These are phyloP conservation scores for Rhytidhysteron rufulum DNA, from an alignment of 2,329 filamentous ascomycete species.

Conservation along the genomic window DNA sequence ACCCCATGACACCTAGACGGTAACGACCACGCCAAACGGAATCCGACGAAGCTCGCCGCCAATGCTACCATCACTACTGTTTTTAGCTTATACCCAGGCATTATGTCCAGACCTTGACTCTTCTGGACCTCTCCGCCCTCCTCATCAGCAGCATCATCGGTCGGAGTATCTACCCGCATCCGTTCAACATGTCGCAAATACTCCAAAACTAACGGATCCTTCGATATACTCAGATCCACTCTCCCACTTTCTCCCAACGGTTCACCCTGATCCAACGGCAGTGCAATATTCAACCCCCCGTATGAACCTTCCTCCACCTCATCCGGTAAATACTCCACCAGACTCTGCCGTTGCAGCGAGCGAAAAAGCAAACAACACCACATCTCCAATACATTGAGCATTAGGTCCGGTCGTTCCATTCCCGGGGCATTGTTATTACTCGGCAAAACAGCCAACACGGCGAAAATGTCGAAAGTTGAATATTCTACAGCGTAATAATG, in stretches of 20 bases:
- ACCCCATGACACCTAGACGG: too few relatives aligned
- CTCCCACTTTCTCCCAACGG: constrained; percentile 10
- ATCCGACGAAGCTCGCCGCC: neutral
- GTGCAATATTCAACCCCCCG: constrained; percentile 24
- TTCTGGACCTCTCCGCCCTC: neutral
- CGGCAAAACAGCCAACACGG: constrained; percentile 18
- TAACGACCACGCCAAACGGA: too few relatives aligned
- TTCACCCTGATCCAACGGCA: constrained; percentile 26
- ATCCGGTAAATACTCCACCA: constrained; percentile 20
- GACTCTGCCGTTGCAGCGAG: constrained; percentile 13
- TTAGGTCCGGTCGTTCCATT: constrained; percentile 22
- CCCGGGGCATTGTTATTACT: constrained; percentile 3
- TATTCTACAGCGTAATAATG: constrained; percentile 31
- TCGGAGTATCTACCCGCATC: too few relatives aligned
- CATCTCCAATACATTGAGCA: constrained; percentile 34
- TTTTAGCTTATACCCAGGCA: neutral
- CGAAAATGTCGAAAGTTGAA: constrained; percentile 24
- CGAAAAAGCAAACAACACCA: constrained; percentile 32
- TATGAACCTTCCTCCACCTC: neutral
- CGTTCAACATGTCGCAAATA: neutral
- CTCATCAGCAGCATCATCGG: neutral
- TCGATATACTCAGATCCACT: constrained; percentile 19
- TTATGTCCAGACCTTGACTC: neutral
- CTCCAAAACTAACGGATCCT: constrained; percentile 19
- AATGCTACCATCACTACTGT: neutral